These are phyloP conservation scores for Mesembryanthemum crystallinum DNA, from an alignment of 148 eudicot genomes.

Conservation along the genomic window DNA sequence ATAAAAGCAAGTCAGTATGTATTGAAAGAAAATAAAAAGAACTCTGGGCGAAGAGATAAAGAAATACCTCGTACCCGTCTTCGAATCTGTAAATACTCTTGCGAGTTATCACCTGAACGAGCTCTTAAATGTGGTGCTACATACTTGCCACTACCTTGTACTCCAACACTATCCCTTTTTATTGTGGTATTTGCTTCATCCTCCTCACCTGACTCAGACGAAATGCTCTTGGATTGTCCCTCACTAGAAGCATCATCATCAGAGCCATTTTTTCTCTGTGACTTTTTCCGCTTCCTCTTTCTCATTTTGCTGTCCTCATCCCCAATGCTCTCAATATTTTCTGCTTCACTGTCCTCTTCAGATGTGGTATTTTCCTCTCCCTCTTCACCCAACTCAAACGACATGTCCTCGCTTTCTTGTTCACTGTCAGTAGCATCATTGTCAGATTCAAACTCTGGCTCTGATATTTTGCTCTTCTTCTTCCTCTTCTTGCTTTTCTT, in stretches of 20 bases:
- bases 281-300: slow-evolving; percentile 29
- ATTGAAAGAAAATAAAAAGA: slow-evolving; percentile 4
- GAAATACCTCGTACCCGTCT: slow-evolving; percentile 67
- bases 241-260: slow-evolving; percentile 6
- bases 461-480: slow-evolving; percentile 27
- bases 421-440: slow-evolving; percentile 17
- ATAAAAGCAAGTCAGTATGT: slow-evolving; percentile 15
- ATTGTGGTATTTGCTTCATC: slow-evolving; percentile 17
- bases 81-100: slow-evolving; percentile 59
- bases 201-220: slow-evolving; percentile 27
- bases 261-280: slow-evolving; percentile 23
- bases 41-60: background rate
- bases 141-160: slow-evolving; percentile 42
- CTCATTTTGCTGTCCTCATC: slow-evolving; percentile 14
- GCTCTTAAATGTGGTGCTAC: slow-evolving; percentile 82
- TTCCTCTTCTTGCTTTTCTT: slow-evolving; percentile 38
- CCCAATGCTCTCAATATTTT: slow-evolving; percentile 20
- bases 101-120: slow-evolving; percentile 44
- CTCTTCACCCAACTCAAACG: slow-evolving; percentile 29
- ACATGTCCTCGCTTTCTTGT: slow-evolving; percentile 22
- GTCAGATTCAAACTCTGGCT: slow-evolving; percentile 20
- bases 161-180: slow-evolving; percentile 22
- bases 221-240: slow-evolving; percentile 20
- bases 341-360: slow-evolving; percentile 27
- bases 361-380: slow-evolving; percentile 17